Conservation (phyloP, 2,329 filamentous ascomycete genomes). For the Kalaharituber pfeilii region DNA sequence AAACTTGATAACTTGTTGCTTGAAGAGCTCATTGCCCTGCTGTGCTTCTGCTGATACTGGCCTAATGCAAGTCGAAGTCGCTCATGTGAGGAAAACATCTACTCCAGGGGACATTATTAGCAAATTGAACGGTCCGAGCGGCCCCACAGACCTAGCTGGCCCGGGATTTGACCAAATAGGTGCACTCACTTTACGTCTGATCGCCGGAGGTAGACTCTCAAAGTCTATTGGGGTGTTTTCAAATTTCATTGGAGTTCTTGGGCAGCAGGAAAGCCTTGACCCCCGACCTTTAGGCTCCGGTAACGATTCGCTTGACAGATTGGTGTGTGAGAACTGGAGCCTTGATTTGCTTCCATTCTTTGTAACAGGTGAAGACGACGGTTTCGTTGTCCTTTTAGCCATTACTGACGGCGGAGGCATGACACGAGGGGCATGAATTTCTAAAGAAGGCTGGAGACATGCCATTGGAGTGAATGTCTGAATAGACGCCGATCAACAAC, state of each 20-base stretch:
- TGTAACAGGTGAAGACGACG: constrained; percentile 5
- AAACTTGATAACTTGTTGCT: not conserved
- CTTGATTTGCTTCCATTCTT: constrained; percentile 3
- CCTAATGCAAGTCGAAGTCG: not conserved
- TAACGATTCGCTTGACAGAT: constrained; percentile 9
- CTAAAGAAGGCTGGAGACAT: not conserved
- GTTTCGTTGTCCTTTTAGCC: constrained; percentile 11
- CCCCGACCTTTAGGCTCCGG: constrained; percentile 6
- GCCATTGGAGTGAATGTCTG: not conserved
- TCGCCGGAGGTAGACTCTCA: constrained; percentile 37
- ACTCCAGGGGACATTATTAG: constrained; percentile 5
- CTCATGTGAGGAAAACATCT: constrained; percentile 3
- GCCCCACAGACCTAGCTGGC: constrained; percentile 3
- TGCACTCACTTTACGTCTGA: constrained; percentile 40
- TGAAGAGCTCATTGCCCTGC: not conserved
- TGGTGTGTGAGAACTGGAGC: constrained; percentile 10
- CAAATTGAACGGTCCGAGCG: constrained; percentile 8
- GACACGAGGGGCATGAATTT: constrained; percentile 3
- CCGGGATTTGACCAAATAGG: constrained; percentile 13
- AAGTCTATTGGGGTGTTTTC: constrained; percentile 26
- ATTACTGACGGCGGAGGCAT: constrained; percentile 10
- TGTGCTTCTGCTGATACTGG: not conserved
- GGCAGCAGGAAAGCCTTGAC: constrained; percentile 13
- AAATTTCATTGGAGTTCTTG: constrained; percentile 18
- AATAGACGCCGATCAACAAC: not conserved